These are phyloP conservation scores for Cryphonectria radicalis DNA, from an alignment of 2,329 filamentous ascomycete species.

Conservation along the genomic window DNA sequence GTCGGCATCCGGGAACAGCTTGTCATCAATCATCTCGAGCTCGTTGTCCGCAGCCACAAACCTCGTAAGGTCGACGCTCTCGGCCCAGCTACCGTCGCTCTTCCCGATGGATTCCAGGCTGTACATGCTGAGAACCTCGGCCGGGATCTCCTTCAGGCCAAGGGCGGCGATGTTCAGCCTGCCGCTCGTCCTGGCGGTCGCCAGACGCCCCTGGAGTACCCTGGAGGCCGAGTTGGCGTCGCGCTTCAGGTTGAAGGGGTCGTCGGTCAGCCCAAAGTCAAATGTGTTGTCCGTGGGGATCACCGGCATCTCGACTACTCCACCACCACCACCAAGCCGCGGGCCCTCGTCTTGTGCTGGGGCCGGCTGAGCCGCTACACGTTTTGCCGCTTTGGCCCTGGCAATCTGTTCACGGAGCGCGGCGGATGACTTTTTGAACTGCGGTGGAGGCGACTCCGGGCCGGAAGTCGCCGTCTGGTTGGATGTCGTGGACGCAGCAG, in stretches of 20 bases:
- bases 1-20: conserved; percentile 76
- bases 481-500: conserved; percentile 43
- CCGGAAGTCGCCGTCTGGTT: conserved; percentile 39
- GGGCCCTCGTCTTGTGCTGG: conserved; percentile 30
- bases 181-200: conserved; percentile 74
- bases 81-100: conserved; percentile 77
- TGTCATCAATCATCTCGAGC: conserved; percentile 72
- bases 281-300: conserved; percentile 55
- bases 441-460: conserved; percentile 38
- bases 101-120: conserved; percentile 70
- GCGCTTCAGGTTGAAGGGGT: conserved; percentile 72
- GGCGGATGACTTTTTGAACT: conserved; percentile 70
- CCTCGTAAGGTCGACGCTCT: conserved; percentile 83
- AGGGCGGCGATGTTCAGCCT: conserved; percentile 87
- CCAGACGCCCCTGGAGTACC: conserved; percentile 73
- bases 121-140: conserved; percentile 89
- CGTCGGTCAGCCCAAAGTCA: conserved; percentile 61
- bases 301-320: conserved; percentile 41
- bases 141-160: conserved; percentile 76
- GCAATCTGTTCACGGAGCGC: conserved; percentile 89
- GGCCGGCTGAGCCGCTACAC: conserved; percentile 46
- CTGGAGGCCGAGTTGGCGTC: conserved; percentile 65
- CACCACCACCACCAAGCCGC: conserved; percentile 20
- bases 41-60: conserved; percentile 92
- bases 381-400: conserved; percentile 83